Evolutionary conservation across 148 eudicot genomes (phyloP).

Genomic region (Vaccinium darrowii): DNA sequence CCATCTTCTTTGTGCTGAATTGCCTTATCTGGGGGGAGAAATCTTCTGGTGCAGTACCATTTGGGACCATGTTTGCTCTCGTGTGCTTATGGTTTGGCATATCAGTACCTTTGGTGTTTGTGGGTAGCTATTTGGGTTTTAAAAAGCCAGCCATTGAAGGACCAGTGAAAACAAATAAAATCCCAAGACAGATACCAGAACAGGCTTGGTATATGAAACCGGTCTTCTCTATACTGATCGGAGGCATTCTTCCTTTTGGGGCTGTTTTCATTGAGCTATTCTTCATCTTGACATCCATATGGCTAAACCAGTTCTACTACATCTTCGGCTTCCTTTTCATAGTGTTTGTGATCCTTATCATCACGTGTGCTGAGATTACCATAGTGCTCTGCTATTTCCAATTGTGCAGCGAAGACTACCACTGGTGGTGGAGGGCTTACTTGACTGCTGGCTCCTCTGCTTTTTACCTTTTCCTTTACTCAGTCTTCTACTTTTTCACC

Average conservation of each 20-base stretch:
- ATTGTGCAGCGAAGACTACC: conserved; percentile 40
- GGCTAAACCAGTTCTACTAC: conserved; percentile 48
- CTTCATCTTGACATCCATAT: conserved; percentile 42
- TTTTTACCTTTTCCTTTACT: conserved; percentile 39
- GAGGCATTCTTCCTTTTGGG: conserved; percentile 45
- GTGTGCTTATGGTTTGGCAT: conserved; percentile 36
- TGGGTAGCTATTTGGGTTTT: conserved; percentile 39
- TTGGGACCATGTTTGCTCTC: conserved; percentile 37
- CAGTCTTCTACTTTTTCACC: conserved; percentile 34
- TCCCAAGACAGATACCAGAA: conserved; percentile 38
- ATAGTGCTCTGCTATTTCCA: conserved; percentile 43
- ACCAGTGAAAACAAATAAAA: conserved; percentile 38
- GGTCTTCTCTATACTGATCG: conserved; percentile 32
- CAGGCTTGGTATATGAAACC: conserved; percentile 45
- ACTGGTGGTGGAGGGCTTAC: conserved; percentile 48
- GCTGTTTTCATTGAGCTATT: conserved; percentile 45
- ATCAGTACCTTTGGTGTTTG: conserved; percentile 39
- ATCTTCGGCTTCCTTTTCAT: conserved; percentile 42
- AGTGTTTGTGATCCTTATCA: conserved; percentile 33
- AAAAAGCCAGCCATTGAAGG: conserved; percentile 29
- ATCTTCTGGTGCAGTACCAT: conserved; percentile 40
- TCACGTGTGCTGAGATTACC: conserved; percentile 40
- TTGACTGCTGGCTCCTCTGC: conserved; percentile 42
- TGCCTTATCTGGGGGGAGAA: conserved; percentile 39
- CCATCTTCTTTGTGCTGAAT: conserved; percentile 35